Conservation (phyloP, 2,329 filamentous ascomycete species). For the Aureobasidium musti region DNA sequence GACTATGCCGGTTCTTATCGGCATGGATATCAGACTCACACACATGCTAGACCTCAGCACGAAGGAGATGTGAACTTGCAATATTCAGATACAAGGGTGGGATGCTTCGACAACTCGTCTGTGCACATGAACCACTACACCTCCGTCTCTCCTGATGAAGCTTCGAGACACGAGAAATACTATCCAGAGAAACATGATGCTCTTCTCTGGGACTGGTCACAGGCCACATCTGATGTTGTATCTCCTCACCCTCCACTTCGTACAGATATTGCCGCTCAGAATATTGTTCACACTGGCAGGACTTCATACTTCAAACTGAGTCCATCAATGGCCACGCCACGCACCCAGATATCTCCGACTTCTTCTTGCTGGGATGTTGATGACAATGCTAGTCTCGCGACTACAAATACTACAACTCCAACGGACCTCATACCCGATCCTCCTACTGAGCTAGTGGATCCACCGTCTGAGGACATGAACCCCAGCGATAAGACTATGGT, state of each 20-base stretch:
- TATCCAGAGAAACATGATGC: background rate
- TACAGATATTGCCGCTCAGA: background rate
- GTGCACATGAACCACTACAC: background rate
- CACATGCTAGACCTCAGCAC: background rate
- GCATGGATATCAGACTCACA: background rate
- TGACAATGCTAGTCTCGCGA: background rate
- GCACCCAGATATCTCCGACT: constrained; percentile 1
- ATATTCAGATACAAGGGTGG: background rate
- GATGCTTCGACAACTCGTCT: background rate
- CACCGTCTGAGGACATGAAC: constrained; percentile 5
- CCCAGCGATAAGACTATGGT: constrained; percentile 14
- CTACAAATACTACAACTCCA: background rate
- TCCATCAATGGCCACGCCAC: background rate
- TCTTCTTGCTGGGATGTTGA: constrained; percentile 2
- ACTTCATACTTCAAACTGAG: background rate
- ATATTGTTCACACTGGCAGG: no score
- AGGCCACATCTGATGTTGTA: background rate
- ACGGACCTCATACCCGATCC: constrained; percentile 15
- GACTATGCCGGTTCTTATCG: background rate
- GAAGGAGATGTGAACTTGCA: background rate
- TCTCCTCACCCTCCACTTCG: background rate
- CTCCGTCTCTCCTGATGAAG: background rate
- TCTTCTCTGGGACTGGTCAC: background rate
- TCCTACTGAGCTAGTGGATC: constrained; percentile 1
- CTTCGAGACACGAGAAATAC: background rate